Evolutionary conservation across 1,284 basidiomycete genomes (phyloP).

Genomic region (Microbotryomycetes sp.): DNA sequence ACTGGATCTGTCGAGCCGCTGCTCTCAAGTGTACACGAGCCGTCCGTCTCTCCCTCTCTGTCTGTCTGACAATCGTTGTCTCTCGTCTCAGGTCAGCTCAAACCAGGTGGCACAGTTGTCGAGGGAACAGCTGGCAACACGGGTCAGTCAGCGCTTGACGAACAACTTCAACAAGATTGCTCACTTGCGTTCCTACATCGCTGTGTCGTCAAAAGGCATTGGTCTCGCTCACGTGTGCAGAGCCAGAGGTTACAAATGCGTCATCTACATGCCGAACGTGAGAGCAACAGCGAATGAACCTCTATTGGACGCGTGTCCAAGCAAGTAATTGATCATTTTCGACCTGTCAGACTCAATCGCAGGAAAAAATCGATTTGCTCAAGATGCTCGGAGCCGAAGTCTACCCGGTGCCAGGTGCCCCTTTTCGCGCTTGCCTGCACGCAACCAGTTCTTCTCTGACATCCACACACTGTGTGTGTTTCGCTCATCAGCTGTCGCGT

Average conservation of each 20-base stretch:
- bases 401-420: constrained; percentile 68
- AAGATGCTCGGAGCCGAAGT: constrained; percentile 97
- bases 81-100: constrained; percentile 54
- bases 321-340: neutral
- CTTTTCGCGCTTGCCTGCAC: neutral
- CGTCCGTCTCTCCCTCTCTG: neutral
- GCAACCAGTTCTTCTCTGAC: too few species aligned
- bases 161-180: too few species aligned
- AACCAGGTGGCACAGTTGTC: constrained; percentile 88
- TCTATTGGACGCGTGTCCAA: neutral
- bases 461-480: too few species aligned
- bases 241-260: constrained; percentile 87
- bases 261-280: constrained; percentile 99
- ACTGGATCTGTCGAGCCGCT: neutral
- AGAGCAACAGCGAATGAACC: constrained; percentile 15
- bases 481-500: constrained; percentile 77
- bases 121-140: constrained; percentile 99
- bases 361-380: constrained; percentile 96
- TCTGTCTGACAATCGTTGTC: neutral
- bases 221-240: constrained; percentile 61
- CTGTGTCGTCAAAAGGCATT: constrained; percentile 10
- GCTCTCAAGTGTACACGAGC: neutral
- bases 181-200: too few species aligned
- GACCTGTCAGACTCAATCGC: constrained; percentile 54
- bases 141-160: too few species aligned